Evolutionary conservation across 1,139 yeast species (phyloP).

Genomic region (Diutina neorugosa): DNA sequence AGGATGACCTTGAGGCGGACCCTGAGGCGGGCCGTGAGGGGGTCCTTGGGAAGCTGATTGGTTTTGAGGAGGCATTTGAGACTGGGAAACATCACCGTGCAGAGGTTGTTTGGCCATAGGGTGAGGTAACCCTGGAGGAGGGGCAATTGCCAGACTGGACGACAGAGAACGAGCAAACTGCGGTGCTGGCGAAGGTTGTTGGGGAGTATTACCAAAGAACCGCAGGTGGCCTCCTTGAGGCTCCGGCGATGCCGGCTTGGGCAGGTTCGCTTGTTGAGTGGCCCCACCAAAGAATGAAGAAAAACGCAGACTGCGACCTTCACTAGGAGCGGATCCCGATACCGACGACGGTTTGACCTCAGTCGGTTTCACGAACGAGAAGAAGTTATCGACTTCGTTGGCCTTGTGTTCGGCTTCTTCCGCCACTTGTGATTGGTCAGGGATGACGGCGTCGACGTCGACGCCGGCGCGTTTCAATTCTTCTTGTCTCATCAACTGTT

Average conservation of each 20-base stretch:
- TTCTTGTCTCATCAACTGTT: conserved; percentile 44
- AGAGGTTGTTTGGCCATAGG: not conserved
- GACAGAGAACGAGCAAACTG: not conserved
- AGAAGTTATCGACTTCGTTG: conserved; percentile 41
- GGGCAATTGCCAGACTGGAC: not conserved
- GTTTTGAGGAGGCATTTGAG: not conserved
- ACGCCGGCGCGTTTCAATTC: conserved; percentile 42
- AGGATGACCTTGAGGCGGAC: not conserved
- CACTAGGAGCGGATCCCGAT: not conserved
- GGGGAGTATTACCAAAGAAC: not conserved
- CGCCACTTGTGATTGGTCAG: conserved; percentile 1
- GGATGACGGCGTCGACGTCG: conserved; percentile 4
- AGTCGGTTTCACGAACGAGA: conserved; percentile 31
- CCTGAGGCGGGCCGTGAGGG: conserved; percentile 6
- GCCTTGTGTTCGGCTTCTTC: conserved; percentile 15
- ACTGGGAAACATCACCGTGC: not conserved
- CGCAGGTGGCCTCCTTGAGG: not conserved
- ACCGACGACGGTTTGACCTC: not conserved
- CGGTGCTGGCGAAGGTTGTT: not conserved
- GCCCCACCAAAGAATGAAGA: conserved; percentile 8
- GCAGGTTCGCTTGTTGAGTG: not conserved
- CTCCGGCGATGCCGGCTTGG: not conserved
- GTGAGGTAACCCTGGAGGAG: not conserved
- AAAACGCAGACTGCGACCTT: conserved; percentile 6
- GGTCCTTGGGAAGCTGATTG: not conserved